phyloP scores from a whole-genome alignment of 257 asterid species.

The Vinca minor region DNA sequence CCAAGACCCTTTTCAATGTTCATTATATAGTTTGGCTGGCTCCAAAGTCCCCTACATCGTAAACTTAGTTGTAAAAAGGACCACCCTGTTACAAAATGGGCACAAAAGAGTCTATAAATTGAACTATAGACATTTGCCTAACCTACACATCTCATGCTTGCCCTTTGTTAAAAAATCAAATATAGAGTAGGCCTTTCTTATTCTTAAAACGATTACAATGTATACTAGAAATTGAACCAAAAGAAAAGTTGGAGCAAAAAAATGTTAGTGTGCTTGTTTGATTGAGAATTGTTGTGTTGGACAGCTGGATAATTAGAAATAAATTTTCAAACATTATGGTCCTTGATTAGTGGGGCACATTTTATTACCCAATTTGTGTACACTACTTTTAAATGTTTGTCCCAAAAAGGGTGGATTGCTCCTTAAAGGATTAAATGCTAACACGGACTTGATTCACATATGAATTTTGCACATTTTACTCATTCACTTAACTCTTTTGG shows the following conservation, averaged over 20 bases:
- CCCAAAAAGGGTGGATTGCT: constrained; percentile 14
- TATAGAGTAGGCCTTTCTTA: not conserved
- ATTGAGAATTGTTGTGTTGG: not conserved
- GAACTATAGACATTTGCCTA: not conserved
- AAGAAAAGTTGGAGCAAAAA: not conserved
- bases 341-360: constrained; percentile 23
- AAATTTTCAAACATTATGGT: constrained; percentile 13
- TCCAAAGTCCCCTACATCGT: not conserved
- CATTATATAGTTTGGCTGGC: not conserved
- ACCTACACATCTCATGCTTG: not conserved
- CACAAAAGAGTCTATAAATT: not conserved
- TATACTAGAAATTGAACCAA: not conserved
- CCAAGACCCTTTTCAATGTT: not conserved
- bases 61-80: not conserved
- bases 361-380: constrained; percentile 19
- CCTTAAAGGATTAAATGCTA: constrained; percentile 14
- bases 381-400: constrained; percentile 22
- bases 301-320: not conserved
- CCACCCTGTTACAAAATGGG: not conserved
- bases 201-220: not conserved
- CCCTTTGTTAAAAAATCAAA: not conserved
- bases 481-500: not conserved
- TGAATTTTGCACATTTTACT: constrained; percentile 16
- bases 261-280: not conserved
- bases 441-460: constrained; percentile 5